phyloP scores from a whole-genome alignment of 305 asterid species.

The Fraxinus greggii region DNA sequence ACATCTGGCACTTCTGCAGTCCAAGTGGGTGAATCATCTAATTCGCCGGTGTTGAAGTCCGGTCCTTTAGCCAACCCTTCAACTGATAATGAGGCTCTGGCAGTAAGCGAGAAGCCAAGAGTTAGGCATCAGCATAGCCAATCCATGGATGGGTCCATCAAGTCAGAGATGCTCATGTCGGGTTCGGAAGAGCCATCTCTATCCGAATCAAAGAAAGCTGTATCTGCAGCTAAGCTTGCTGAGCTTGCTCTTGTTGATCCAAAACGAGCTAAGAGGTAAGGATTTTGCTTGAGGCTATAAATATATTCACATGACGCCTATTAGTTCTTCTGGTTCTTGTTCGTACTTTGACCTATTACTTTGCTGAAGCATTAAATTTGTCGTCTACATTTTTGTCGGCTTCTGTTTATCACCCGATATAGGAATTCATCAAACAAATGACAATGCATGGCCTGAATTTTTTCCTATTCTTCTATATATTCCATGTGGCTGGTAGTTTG shows the following conservation, averaged over 20 bases:
- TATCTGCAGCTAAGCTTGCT: constrained; percentile 96
- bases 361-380: neutral
- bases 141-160: constrained; percentile 97
- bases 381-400: neutral
- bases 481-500: neutral
- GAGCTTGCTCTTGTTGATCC: constrained; percentile 98
- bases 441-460: neutral
- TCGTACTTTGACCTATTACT: neutral
- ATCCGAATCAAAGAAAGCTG: constrained; percentile 76
- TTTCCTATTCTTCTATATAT: neutral
- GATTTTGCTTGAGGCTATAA: constrained; percentile 7
- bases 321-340: neutral
- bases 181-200: constrained; percentile 69
- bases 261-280: constrained; percentile 92
- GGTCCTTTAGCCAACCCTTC: constrained; percentile 33
- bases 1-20: constrained; percentile 66
- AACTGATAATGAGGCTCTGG: constrained; percentile 36
- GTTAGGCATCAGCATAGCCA: constrained; percentile 95
- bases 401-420: neutral
- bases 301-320: neutral
- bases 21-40: constrained; percentile 72
- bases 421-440: neutral
- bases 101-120: constrained; percentile 65
- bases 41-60: constrained; percentile 40
- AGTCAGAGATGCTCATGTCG: constrained; percentile 82